These are phyloP conservation scores for Eurotiales sp. DNA, from an alignment of 2,329 filamentous ascomycete genomes.

Conservation along the genomic window DNA sequence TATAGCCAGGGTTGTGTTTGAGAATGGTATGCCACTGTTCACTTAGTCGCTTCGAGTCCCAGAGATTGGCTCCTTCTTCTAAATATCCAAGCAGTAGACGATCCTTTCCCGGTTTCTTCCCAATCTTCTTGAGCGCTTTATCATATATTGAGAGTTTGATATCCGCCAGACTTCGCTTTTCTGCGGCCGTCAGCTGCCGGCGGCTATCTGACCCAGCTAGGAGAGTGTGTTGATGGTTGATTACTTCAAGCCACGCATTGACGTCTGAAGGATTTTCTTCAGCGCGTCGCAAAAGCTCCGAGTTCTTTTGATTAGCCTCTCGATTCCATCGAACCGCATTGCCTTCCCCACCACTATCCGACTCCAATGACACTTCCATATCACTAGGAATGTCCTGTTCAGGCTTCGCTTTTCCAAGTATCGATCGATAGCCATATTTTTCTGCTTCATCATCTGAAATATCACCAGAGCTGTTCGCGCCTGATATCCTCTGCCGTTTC, in stretches of 20 bases:
- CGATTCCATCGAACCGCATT: conserved; percentile 40
- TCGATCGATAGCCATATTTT: conserved; percentile 60
- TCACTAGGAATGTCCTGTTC: conserved; percentile 45
- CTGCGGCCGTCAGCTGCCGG: conserved; percentile 52
- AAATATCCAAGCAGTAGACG: conserved; percentile 66
- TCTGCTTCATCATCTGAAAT: conserved; percentile 46
- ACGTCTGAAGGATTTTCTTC: conserved; percentile 65
- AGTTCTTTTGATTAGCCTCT: conserved; percentile 39
- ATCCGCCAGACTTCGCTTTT: conserved; percentile 67
- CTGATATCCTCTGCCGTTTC: conserved; percentile 40
- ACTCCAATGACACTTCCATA: conserved; percentile 48
- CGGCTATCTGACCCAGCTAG: conserved; percentile 44
- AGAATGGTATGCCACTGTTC: conserved; percentile 65
- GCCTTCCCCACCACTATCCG: conserved; percentile 39
- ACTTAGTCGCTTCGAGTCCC: conserved; percentile 61
- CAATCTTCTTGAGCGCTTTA: conserved; percentile 63
- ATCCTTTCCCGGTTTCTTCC: conserved; percentile 48
- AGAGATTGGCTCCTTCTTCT: conserved; percentile 68
- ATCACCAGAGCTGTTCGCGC: too few species aligned
- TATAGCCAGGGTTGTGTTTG: conserved; percentile 52
- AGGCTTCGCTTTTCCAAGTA: conserved; percentile 59
- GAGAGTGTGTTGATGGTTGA: conserved; percentile 70
- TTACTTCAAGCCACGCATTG: conserved; percentile 72
- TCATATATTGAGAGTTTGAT: conserved; percentile 78
- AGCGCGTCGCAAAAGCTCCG: conserved; percentile 61